Percentiles rank a stretch among this genome's conserved stretches.
These are phyloP conservation scores for Chytriomyces hyalinus DNA, from an alignment of 192 early-diverging fungal genomes.

Conservation along the genomic window DNA sequence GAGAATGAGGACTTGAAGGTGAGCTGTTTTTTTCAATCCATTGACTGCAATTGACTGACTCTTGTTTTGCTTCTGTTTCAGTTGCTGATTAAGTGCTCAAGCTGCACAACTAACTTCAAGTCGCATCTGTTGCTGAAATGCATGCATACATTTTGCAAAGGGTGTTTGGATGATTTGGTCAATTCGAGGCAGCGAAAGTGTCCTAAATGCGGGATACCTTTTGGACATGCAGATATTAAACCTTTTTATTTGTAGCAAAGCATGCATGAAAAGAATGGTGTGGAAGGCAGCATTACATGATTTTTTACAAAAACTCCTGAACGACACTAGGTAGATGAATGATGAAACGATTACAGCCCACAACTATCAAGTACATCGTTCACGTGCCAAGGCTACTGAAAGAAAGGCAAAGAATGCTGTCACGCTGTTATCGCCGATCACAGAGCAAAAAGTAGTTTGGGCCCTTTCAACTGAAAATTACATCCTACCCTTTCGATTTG, in stretches of 20 bases:
- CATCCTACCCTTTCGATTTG: no score
- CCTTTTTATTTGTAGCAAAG: neutral
- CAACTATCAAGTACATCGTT: no score
- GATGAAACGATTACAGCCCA: no score
- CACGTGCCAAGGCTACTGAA: no score
- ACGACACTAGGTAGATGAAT: no score
- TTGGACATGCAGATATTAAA: constrained; percentile 46
- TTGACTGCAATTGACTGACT: constrained; percentile 5
- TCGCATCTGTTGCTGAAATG: constrained; percentile 80
- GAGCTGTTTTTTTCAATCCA: neutral
- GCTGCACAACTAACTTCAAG: constrained; percentile 87
- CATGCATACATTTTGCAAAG: constrained; percentile 97
- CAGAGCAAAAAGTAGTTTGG: no score
- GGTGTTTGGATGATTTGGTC: constrained; percentile 84
- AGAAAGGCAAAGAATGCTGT: no score
- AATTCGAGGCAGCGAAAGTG: constrained; percentile 93
- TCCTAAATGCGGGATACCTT: constrained; percentile 85
- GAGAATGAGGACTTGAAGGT: constrained; percentile 61
- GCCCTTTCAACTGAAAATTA: no score
- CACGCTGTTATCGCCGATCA: no score
- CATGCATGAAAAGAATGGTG: no score
- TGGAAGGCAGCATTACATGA: no score
- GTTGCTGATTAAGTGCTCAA: constrained; percentile 88
- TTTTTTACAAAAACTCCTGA: no score
- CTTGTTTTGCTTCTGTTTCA: constrained; percentile 34